Base-by-base conservation (phyloP, 2,329 filamentous ascomycete genomes). In the Penicillium brasilianum region DNA sequence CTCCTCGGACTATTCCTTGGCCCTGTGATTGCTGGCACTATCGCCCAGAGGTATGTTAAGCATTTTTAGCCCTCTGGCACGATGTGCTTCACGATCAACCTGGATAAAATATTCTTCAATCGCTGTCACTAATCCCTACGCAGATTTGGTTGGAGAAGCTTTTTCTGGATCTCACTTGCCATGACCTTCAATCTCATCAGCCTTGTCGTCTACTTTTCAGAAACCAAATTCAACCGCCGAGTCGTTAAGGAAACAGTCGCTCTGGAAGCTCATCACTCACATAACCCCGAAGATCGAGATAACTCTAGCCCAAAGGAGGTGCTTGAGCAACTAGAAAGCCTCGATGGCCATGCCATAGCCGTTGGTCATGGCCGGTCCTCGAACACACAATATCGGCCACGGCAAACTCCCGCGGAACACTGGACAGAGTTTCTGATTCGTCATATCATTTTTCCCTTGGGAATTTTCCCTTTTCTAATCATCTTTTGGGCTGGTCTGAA, bases 391-490 rank as follows among this genome's bases (percentile, higher is more conserved):
- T 81, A 75, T 60, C 70, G 64, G 52, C 74, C 75, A 1, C 70
- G 77, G 61, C 75, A 73, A 55, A 74, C 69, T 52, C 73, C 76
- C 1, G 78, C 80, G 56, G 66, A 69, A 14, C 69, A 71, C 28
- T 81, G 78, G 78, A 76, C 77, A 58, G 66, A 48, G 80, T 79
- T 65, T 63, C 81, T 41, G 13, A 51, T 80, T 5, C 77, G 78
- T 53, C 55, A 65, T 44, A 39, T 65, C 14, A 13, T 63, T 3
- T 58, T 56, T 14, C 63, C 78, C 76, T 65, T 81, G 59, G 74
- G 77, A 30, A 71, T 79, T 41, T 81, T 81, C 70, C 76, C 78
- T 72, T 80, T 80, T 65, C 80, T 79, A 6, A 81, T 81, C 63
- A 76, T 81, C 57, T 69, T 77, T 59, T 78, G 76, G 75, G 66